Conservation (phyloP, 2,329 filamentous ascomycete species). For the Pseudopyricularia cyperi region DNA sequence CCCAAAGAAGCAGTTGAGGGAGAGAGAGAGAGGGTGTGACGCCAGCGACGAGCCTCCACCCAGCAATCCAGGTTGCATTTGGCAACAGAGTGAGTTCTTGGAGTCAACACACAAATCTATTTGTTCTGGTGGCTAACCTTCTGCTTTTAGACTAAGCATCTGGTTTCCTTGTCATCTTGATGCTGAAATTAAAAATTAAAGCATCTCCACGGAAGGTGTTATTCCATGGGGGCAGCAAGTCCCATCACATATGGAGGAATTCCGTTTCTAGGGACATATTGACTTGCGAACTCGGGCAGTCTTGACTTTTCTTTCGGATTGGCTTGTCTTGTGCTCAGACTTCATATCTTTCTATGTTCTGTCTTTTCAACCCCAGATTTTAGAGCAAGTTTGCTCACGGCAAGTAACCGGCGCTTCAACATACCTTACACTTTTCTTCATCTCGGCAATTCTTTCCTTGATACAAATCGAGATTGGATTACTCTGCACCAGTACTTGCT, state of each 20-base stretch:
- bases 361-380: neutral
- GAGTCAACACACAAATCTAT: neutral
- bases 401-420: neutral
- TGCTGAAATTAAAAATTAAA: neutral
- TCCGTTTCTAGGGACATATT: neutral
- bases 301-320: neutral
- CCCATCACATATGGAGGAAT: neutral
- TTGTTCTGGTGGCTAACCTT: neutral
- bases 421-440: neutral
- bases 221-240: neutral
- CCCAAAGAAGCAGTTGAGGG: neutral
- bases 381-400: neutral
- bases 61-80: neutral
- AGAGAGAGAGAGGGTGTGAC: neutral
- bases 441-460: neutral
- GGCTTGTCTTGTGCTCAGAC: neutral
- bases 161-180: neutral
- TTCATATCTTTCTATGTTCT: neutral
- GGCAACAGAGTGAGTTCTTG: neutral
- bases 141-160: neutral
- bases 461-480: neutral
- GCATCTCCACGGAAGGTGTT: neutral
- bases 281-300: neutral
- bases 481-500: neutral
- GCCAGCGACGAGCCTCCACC: neutral